These are phyloP conservation scores for Pneumocystis carinii DNA, from an alignment of 1,139 yeast species.

Conservation along the genomic window DNA sequence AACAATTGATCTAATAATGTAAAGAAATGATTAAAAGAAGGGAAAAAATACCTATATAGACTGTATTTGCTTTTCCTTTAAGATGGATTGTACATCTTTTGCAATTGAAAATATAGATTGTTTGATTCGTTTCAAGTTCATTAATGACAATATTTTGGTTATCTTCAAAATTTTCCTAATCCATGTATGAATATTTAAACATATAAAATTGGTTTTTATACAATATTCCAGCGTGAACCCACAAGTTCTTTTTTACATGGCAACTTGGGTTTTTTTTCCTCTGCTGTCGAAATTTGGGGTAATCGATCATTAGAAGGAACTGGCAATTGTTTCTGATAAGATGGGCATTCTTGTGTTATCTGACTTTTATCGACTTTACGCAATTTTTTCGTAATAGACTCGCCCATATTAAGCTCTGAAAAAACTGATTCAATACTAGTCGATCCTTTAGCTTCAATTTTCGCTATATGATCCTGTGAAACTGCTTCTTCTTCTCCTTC, in stretches of 20 bases:
- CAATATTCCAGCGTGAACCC: conserved; percentile 36
- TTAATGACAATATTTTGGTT: conserved; percentile 37
- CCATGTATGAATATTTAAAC: conserved; percentile 76
- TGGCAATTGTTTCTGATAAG: conserved; percentile 66
- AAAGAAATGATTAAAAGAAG: not conserved
- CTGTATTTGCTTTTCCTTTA: conserved; percentile 83
- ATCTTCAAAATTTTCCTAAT: conserved; percentile 62
- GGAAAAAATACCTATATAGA: conserved; percentile 44
- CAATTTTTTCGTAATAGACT: conserved; percentile 63
- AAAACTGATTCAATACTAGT: conserved; percentile 54
- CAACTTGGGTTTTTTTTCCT: conserved; percentile 19
- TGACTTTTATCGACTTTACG: conserved; percentile 86
- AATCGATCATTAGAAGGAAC: conserved; percentile 31
- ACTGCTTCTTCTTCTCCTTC: conserved; percentile 43
- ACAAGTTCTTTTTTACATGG: conserved; percentile 26
- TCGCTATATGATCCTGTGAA: conserved; percentile 56
- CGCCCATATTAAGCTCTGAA: conserved; percentile 80
- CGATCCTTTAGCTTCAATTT: conserved; percentile 17
- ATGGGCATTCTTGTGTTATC: conserved; percentile 61
- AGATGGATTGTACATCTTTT: conserved; percentile 57
- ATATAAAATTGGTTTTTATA: conserved; percentile 38
- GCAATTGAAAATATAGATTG: conserved; percentile 78
- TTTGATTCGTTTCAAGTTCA: conserved; percentile 73
- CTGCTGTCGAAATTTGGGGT: too few relatives aligned
- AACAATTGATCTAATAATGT: conserved; percentile 10